phyloP scores from a whole-genome alignment of 495 filamentous ascomycete genomes.

The Pyrenopolyporus hunteri region DNA sequence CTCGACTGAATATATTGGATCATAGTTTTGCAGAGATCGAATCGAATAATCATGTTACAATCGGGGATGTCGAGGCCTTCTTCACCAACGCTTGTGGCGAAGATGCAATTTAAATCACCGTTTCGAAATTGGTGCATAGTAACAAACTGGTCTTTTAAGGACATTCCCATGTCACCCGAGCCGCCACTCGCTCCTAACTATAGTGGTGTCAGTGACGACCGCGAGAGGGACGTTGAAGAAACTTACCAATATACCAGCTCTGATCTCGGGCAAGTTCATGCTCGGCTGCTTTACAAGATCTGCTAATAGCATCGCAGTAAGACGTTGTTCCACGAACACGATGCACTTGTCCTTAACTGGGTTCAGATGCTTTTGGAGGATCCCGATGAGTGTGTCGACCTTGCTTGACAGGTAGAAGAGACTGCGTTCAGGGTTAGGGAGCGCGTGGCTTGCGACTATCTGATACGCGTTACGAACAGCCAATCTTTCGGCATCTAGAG shows the following conservation, averaged over 20 bases:
- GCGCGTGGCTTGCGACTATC: slow-evolving; percentile 58
- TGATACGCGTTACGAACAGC: slow-evolving; percentile 65
- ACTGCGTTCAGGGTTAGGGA: slow-evolving; percentile 51
- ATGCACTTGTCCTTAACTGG: slow-evolving; percentile 68
- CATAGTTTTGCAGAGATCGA: slow-evolving; percentile 87
- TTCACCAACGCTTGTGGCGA: slow-evolving; percentile 91
- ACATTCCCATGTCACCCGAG: slow-evolving; percentile 48
- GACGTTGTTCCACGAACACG: slow-evolving; percentile 80
- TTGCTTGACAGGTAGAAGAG: slow-evolving; percentile 69
- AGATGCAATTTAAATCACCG: slow-evolving; percentile 84
- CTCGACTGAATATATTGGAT: slow-evolving; percentile 97
- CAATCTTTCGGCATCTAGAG: slow-evolving; percentile 51
- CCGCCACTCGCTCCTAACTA: slow-evolving; percentile 51
- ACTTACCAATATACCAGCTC: slow-evolving; percentile 71
- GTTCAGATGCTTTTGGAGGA: slow-evolving; percentile 65
- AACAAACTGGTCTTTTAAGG: slow-evolving; percentile 76
- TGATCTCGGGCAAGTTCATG: slow-evolving; percentile 64
- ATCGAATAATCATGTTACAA: slow-evolving; percentile 88
- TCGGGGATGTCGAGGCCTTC: slow-evolving; percentile 96
- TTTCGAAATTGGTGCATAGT: slow-evolving; percentile 78
- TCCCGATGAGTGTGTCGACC: slow-evolving; percentile 64
- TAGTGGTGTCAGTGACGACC: not conserved
- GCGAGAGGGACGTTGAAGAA: not conserved
- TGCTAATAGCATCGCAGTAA: slow-evolving; percentile 74
- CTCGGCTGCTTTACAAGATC: slow-evolving; percentile 64